Evolutionary conservation across 495 filamentous ascomycete genomes (phyloP).

Genomic region (Neurospora tetraspora): DNA sequence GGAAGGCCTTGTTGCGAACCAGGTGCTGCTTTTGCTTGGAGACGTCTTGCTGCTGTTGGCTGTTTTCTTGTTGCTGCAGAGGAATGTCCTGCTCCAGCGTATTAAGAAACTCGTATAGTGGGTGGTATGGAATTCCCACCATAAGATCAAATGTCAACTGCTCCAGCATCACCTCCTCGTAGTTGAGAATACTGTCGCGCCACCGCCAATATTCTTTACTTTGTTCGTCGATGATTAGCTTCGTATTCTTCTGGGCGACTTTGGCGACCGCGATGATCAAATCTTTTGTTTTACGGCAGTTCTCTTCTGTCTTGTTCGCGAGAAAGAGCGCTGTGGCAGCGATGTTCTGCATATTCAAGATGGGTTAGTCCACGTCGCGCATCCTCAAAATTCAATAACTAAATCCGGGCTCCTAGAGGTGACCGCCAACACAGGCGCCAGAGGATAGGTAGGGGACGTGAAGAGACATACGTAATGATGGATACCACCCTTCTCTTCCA

Average conservation of each 20-base stretch:
- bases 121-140: slow-evolving; percentile 72
- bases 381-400: neutral
- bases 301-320: slow-evolving; percentile 94
- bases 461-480: slow-evolving; percentile 67
- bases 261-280: slow-evolving; percentile 85
- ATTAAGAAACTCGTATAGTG: slow-evolving; percentile 66
- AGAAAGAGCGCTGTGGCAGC: slow-evolving; percentile 86
- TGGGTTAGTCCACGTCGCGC: neutral
- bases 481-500: slow-evolving; percentile 55
- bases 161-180: slow-evolving; percentile 88
- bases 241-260: slow-evolving; percentile 86
- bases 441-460: neutral
- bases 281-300: slow-evolving; percentile 86
- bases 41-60: neutral
- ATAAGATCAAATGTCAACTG: slow-evolving; percentile 88
- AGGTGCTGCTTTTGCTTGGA: slow-evolving; percentile 17
- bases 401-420: neutral
- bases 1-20: slow-evolving; percentile 61
- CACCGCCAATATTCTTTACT: slow-evolving; percentile 95
- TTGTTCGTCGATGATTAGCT: slow-evolving; percentile 83
- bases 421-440: neutral
- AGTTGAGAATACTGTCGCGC: slow-evolving; percentile 82
- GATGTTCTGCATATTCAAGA: slow-evolving; percentile 43
- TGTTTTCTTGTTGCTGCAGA: neutral
- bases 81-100: slow-evolving; percentile 36